These are phyloP conservation scores for Codiaeum variegatum DNA, from an alignment of 441 rosid species.

Conservation along the genomic window DNA sequence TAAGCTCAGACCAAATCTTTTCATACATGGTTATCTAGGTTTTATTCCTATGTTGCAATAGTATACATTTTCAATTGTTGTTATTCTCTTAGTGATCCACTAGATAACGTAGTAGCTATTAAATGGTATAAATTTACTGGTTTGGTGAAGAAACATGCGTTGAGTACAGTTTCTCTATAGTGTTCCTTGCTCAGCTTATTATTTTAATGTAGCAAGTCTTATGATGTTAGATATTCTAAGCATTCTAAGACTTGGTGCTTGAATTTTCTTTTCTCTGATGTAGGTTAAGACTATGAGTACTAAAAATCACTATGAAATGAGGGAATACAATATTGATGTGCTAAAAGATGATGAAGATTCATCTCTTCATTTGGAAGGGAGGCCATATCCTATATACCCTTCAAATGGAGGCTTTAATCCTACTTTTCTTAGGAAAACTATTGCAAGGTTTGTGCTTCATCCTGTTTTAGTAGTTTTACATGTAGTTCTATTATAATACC, in stretches of 20 bases:
- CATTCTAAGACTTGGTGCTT: slow-evolving; percentile 17
- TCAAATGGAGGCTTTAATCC: slow-evolving; percentile 87
- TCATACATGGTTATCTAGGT: background rate
- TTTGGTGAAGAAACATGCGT: background rate
- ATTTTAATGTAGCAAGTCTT: background rate
- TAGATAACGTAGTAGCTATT: background rate
- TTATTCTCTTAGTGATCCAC: background rate
- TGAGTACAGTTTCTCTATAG: slow-evolving; percentile 9
- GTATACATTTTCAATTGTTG: background rate
- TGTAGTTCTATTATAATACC: background rate
- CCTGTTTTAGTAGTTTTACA: slow-evolving; percentile 10
- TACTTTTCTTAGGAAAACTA: slow-evolving; percentile 54
- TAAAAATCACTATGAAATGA: slow-evolving; percentile 82
- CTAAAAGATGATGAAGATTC: slow-evolving; percentile 69
- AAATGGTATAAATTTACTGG: background rate
- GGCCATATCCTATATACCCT: slow-evolving; percentile 56
- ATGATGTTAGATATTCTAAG: slow-evolving; percentile 15
- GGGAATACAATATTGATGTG: slow-evolving; percentile 77
- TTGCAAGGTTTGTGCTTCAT: slow-evolving; percentile 55
- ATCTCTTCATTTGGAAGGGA: slow-evolving; percentile 48
- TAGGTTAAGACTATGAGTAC: slow-evolving; percentile 57
- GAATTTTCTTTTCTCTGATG: slow-evolving; percentile 19
- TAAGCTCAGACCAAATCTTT: slow-evolving; percentile 13
- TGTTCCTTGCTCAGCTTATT: background rate
- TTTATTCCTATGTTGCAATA: background rate